A percentile compares a stretch with the other conserved stretches of the same genome.
These are phyloP conservation scores for Botrytis squamosa DNA, from an alignment of 2,329 filamentous ascomycete species.

Conservation along the genomic window DNA sequence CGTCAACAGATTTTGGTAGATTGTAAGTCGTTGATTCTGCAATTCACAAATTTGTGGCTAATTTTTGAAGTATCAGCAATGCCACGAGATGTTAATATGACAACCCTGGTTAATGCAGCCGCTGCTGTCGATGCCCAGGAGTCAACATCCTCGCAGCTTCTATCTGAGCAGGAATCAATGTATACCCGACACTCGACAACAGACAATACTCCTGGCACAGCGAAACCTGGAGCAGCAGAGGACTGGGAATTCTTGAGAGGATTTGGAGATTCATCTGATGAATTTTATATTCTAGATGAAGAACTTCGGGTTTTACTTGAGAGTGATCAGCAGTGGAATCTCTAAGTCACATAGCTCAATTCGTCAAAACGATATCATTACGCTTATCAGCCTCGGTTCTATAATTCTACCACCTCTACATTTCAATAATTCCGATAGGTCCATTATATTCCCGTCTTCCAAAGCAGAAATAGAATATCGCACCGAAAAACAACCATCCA, in stretches of 20 bases:
- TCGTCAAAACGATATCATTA: not conserved
- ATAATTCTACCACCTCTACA: not conserved
- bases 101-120: conserved; percentile 1
- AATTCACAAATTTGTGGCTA: conserved; percentile 26
- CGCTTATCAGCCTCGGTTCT: not conserved
- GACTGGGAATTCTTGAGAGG: conserved; percentile 36
- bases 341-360: conserved; percentile 10
- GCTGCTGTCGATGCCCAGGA: conserved; percentile 6
- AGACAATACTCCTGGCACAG: not conserved
- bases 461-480: conserved; percentile 39
- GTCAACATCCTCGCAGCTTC: not conserved
- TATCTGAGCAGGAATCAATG: conserved; percentile 12
- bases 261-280: conserved; percentile 37
- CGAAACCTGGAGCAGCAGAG: conserved; percentile 20
- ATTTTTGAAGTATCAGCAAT: conserved; percentile 17
- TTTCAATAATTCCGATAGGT: conserved; percentile 23
- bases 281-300: conserved; percentile 36
- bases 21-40: conserved; percentile 31
- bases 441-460: conserved; percentile 36
- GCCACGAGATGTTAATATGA: conserved; percentile 17
- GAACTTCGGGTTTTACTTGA: conserved; percentile 36
- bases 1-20: conserved; percentile 36
- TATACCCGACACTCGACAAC: not conserved
- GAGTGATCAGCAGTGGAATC: conserved; percentile 19
- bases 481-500: conserved; percentile 43